A percentile compares a stretch with the other conserved stretches of the same genome.
phyloP scores from a whole-genome alignment of 2,329 filamentous ascomycete species.

The Exophiala oligosperma region DNA sequence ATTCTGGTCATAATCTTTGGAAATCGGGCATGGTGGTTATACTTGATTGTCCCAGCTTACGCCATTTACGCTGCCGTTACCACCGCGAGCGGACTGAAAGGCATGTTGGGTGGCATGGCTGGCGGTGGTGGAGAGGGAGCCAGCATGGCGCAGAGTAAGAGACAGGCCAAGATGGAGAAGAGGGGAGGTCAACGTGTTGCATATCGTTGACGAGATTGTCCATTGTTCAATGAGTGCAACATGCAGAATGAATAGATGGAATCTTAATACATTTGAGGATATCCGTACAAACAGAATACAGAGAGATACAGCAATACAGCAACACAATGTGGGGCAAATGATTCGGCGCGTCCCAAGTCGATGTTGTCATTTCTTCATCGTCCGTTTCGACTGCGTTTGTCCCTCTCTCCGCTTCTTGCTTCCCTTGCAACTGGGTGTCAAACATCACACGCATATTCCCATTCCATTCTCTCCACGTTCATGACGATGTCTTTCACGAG shows the following conservation, averaged over 20 bases:
- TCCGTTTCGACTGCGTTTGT: neutral
- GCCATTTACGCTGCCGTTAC: conserved; percentile 48
- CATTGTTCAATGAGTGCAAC: too few species aligned
- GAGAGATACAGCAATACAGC: too few species aligned
- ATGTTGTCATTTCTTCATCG: neutral
- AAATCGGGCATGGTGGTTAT: conserved; percentile 74
- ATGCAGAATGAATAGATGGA: too few species aligned
- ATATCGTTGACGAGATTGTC: conserved; percentile 37
- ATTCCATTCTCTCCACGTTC: neutral
- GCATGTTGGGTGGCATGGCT: conserved; percentile 39
- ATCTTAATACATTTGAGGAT: too few species aligned
- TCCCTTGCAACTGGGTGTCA: neutral
- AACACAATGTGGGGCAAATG: neutral
- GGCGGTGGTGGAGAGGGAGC: conserved; percentile 41
- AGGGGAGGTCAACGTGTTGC: conserved; percentile 47
- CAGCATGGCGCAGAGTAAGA: conserved; percentile 45
- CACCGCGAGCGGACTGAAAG: conserved; percentile 48
- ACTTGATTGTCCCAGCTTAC: conserved; percentile 51
- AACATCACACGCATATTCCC: neutral
- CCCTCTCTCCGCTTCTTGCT: neutral
- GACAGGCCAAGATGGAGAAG: conserved; percentile 56
- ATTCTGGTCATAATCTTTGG: conserved; percentile 74
- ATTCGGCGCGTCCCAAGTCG: neutral
- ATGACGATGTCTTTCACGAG: neutral
- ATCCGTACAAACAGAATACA: too few species aligned